phyloP scores from a whole-genome alignment of 495 filamentous ascomycete genomes.

The Aspergillus asperescens region DNA sequence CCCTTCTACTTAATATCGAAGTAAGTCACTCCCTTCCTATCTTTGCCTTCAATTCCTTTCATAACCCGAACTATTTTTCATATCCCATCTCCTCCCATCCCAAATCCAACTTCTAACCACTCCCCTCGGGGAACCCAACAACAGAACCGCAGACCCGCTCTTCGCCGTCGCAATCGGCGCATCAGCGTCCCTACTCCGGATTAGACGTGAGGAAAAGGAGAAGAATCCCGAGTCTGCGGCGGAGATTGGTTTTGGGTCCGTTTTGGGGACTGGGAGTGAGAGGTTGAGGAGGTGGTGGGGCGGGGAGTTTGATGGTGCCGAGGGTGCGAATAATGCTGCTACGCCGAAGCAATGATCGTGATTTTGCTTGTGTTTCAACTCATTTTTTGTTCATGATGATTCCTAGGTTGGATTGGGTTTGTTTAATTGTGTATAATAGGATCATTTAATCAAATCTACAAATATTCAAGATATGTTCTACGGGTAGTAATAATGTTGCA shows the following conservation, averaged over 20 bases:
- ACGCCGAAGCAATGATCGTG: slow-evolving; percentile 5
- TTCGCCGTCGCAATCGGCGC: slow-evolving; percentile 80
- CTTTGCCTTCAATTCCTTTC: neutral
- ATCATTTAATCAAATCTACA: no score
- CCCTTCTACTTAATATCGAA: slow-evolving; percentile 40
- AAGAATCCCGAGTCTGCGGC: slow-evolving; percentile 32
- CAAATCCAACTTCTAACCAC: neutral
- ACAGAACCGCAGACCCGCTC: slow-evolving; percentile 71
- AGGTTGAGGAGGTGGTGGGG: slow-evolving; percentile 42
- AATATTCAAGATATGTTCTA: no score
- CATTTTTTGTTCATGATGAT: no score
- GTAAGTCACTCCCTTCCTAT: slow-evolving; percentile 22
- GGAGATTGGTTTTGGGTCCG: slow-evolving; percentile 29
- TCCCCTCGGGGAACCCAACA: neutral
- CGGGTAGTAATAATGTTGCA: neutral
- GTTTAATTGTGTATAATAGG: no score
- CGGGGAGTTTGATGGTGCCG: slow-evolving; percentile 34
- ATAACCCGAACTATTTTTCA: neutral
- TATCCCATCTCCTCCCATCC: neutral
- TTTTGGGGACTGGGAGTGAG: slow-evolving; percentile 27
- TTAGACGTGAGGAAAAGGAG: slow-evolving; percentile 80
- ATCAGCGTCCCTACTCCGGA: slow-evolving; percentile 48
- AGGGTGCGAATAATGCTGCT: neutral
- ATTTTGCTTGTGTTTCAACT: no score
- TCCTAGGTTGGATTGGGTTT: no score